Evolutionary conservation across 2,329 filamentous ascomycete species (phyloP).

Genomic region (Penicillium corylophilum): DNA sequence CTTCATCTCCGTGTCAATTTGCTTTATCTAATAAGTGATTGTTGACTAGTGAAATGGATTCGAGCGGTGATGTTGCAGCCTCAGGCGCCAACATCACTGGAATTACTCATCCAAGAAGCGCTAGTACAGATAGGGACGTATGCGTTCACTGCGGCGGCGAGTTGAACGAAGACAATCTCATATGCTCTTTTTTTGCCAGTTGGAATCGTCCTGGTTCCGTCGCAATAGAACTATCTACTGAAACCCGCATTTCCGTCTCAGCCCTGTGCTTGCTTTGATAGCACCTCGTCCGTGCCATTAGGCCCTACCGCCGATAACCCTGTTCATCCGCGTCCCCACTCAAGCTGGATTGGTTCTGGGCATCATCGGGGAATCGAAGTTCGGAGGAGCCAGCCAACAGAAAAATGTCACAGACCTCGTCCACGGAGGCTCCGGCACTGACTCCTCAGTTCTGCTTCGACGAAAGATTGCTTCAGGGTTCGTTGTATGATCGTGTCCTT

Average conservation of each 20-base stretch:
- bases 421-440: slow-evolving; percentile 52
- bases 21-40: neutral
- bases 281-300: neutral
- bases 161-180: neutral
- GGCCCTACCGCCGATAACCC: neutral
- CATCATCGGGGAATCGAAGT: slow-evolving; percentile 25
- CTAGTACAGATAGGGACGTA: slow-evolving; percentile 8
- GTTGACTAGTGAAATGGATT: neutral
- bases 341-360: slow-evolving; percentile 47
- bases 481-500: slow-evolving; percentile 16
- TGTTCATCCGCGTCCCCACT: slow-evolving; percentile 5
- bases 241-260: neutral
- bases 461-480: slow-evolving; percentile 67
- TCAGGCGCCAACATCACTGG: neutral
- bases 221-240: neutral
- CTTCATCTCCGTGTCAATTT: neutral
- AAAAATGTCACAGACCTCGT: slow-evolving; percentile 43
- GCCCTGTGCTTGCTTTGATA: neutral
- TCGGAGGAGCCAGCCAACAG: slow-evolving; percentile 18
- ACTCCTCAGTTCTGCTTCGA: slow-evolving; percentile 79
- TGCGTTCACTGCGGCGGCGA: slow-evolving; percentile 1
- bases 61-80: neutral
- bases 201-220: neutral
- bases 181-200: neutral
- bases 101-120: slow-evolving; percentile 9